Evolutionary conservation across 306 rosid species (phyloP), one percentile per base, ranked within the genome.

Genomic region (Trifolium pratense): DNA sequence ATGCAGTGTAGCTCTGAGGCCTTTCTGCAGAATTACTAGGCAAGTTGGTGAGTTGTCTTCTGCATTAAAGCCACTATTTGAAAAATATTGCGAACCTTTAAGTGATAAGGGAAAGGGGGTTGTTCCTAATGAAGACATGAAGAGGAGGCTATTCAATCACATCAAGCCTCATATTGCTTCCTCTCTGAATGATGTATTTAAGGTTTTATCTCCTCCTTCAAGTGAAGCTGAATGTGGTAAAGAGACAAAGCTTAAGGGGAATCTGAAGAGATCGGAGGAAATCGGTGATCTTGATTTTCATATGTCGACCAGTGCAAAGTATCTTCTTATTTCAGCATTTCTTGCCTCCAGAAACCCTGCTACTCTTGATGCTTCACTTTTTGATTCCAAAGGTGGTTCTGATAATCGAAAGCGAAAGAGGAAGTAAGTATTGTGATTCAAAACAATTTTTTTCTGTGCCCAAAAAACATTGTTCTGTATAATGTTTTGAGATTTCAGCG

Each of bases 261-360:
- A 78, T 71, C 45, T 42, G 64, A 83, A 58, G 78, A 84, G 87
- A 80, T 84, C 53, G 15, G 87, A 77, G 70, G 89, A 69, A 82
- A 70, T 65, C n/a, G 83, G 75, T n/a, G 80, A 86, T 61, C 76
- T 88, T 58, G 96, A 85, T 66, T 87, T 94, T 78, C 95, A 91
- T 71, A 86, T 94, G 96, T 86, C 91, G 48, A 87, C 92, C 79
- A 88, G 93, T 60, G 95, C 97, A 52, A 94, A 91, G 74, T 91
- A 91, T 84, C 99, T 89, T 73, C 90, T 94, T 79, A 82, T 94
- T 75, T 91, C 98, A n/a, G 97, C 96, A 55, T 93, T 86, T 75
- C 94, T 93, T 82, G 97, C 98, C 78, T 93, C 98, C 73, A 79
- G 97, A 91, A 94, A 94, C 60, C 97, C 97, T 46, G 97, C 96